A percentile compares a stretch with the other conserved stretches of the same genome.
phyloP scores from a whole-genome alignment of 805 yeast species.

The Maudiozyma barnettii region DNA sequence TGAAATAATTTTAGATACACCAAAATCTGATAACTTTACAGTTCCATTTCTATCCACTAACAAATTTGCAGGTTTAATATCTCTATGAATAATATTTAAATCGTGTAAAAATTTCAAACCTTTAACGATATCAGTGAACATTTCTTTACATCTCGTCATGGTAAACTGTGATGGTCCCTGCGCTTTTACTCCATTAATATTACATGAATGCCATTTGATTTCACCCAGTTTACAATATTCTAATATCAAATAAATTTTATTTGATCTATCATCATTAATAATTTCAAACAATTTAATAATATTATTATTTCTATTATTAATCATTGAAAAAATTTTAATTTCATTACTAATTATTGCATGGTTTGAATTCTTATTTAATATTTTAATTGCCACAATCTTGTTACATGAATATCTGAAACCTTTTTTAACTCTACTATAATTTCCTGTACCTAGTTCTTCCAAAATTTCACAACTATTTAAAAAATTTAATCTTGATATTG shows the following conservation, averaged over 20 bases:
- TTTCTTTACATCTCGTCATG: slow-evolving; percentile 55
- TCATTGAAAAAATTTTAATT: slow-evolving; percentile 86
- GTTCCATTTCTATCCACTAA: slow-evolving; percentile 57
- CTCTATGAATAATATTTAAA: slow-evolving; percentile 89
- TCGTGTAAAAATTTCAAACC: slow-evolving; percentile 87
- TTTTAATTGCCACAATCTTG: slow-evolving; percentile 82
- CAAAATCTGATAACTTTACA: slow-evolving; percentile 94
- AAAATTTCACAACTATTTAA: slow-evolving; percentile 85
- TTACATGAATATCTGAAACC: slow-evolving; percentile 62
- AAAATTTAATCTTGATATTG: slow-evolving; percentile 68
- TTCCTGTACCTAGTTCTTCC: slow-evolving; percentile 87
- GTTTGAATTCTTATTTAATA: slow-evolving; percentile 56
- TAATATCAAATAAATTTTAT: slow-evolving; percentile 80
- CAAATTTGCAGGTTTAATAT: slow-evolving; percentile 89
- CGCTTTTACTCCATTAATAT: slow-evolving; percentile 33
- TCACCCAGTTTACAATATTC: slow-evolving; percentile 91
- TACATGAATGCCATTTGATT: slow-evolving; percentile 51
- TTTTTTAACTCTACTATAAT: slow-evolving; percentile 94
- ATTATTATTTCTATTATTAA: slow-evolving; percentile 67
- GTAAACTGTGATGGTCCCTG: slow-evolving; percentile 58
- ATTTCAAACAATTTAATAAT: slow-evolving; percentile 84
- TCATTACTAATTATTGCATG: slow-evolving; percentile 77
- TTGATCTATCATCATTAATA: slow-evolving; percentile 71
- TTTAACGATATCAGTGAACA: slow-evolving; percentile 71
- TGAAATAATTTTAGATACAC: slow-evolving; percentile 56